Evolutionary conservation across 129 eudicot species (phyloP), one percentile per base, ranked within the genome.

Genomic region (Oenanthe sinensis): DNA sequence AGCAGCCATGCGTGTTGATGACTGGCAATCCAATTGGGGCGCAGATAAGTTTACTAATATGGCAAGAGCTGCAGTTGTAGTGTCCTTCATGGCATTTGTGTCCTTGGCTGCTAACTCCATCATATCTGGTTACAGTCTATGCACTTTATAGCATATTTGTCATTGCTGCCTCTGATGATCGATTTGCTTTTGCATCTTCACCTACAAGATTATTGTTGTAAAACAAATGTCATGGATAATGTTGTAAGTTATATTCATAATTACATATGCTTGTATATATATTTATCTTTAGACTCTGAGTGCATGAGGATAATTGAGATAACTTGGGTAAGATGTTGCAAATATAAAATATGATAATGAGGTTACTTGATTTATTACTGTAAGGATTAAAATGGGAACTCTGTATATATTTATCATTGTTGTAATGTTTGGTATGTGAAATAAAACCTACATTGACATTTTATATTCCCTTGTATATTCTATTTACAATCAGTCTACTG

Each of bases 21-120:
- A 91, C 77, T 94, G 98, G 98, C 80, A 80, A 82, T 83, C 87
- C 14, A 94, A 94, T 76, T 94, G 98, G 98, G 98, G 98, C 30
- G 85, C 83, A 67, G 98, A 94, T 86, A 90, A 91, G 85, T 94
- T 94, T 79, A 97, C 98, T 0, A 83, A 85, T 77, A 82, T 90
- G 87, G 98, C 98, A 60, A 90, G 86, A 13, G 86, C 92, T 39
- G 86, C 98, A 1, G 88, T 94, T 20, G 86, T 89, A 13, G 73
- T 90, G 79, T 93, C 97, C 49, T 94, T 89, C 80, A 84, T 87
- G 46, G 90, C 97, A 13, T 94, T 94, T 77, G 84, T 81, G 44
- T 91, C 98, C 81, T 82, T 91, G 0, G 96, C 97, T 26, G 76
- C 63, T 43, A 91, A 84, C 83, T 91, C 98, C 17, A 83, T 94